These are phyloP conservation scores for Fusarium avenaceum DNA, from an alignment of 2,329 filamentous ascomycete species.

Conservation along the genomic window DNA sequence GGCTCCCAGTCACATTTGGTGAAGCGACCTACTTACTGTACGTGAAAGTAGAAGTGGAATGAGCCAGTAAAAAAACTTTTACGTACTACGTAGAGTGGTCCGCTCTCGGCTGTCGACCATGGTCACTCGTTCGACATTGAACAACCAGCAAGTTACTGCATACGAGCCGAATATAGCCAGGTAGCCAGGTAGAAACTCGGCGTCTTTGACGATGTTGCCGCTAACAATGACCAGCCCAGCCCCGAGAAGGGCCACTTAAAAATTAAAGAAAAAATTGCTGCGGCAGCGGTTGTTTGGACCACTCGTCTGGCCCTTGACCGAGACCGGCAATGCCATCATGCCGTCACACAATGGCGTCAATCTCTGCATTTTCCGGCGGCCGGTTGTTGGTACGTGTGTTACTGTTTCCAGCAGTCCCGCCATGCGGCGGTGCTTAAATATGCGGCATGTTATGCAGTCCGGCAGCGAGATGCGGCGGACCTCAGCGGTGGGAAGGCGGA, in stretches of 20 bases:
- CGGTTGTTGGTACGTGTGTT: slow-evolving; percentile 21
- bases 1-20: background rate
- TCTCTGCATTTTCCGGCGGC: slow-evolving; percentile 30
- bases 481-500: slow-evolving; percentile 19
- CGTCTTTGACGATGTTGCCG: slow-evolving; percentile 24
- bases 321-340: slow-evolving; percentile 48
- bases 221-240: slow-evolving; percentile 32
- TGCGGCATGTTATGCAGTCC: slow-evolving; percentile 35
- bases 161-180: slow-evolving; percentile 23
- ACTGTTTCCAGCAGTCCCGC: slow-evolving; percentile 50
- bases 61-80: slow-evolving; percentile 35
- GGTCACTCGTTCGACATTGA: slow-evolving; percentile 25
- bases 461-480: slow-evolving; percentile 38
- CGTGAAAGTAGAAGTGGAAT: slow-evolving; percentile 16
- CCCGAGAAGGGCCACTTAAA: slow-evolving; percentile 37
- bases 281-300: slow-evolving; percentile 6
- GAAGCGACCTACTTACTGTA: slow-evolving; percentile 4
- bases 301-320: slow-evolving; percentile 36
- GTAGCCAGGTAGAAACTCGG: slow-evolving; percentile 14
- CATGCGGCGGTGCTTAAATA: slow-evolving; percentile 17
- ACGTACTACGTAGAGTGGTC: slow-evolving; percentile 35
- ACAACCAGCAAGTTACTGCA: slow-evolving; percentile 14
- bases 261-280: slow-evolving; percentile 15
- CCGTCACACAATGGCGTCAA: slow-evolving; percentile 49
- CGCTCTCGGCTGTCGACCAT: slow-evolving; percentile 36